Conservation (phyloP, 2,329 filamentous ascomycete genomes). For the Exophiala calicioides region DNA sequence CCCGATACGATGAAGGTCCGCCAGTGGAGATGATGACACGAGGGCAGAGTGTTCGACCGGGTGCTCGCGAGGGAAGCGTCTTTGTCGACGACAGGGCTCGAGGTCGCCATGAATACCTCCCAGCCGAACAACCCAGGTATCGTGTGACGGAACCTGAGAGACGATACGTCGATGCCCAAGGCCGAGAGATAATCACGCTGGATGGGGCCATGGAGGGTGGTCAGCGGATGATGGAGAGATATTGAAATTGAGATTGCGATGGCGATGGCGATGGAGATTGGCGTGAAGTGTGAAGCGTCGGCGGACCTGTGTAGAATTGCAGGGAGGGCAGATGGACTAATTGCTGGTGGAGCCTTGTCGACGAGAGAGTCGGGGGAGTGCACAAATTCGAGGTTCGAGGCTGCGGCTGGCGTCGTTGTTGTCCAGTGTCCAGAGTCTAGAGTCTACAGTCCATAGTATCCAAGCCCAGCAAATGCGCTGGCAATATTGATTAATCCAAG, state of each 20-base stretch:
- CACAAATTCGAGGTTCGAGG: too few relatives aligned
- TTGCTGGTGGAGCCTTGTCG: too few relatives aligned
- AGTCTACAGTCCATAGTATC: too few relatives aligned
- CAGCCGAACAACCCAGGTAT: slow-evolving; percentile 27
- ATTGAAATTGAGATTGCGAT: slow-evolving; percentile 27
- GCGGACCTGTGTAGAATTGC: too few relatives aligned
- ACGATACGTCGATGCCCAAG: slow-evolving; percentile 28
- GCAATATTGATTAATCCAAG: not conserved
- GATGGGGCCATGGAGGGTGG: slow-evolving; percentile 22
- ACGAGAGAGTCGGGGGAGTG: too few relatives aligned
- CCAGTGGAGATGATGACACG: slow-evolving; percentile 41
- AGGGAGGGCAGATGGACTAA: too few relatives aligned
- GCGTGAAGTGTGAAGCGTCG: too few relatives aligned
- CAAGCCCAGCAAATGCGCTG: too few relatives aligned
- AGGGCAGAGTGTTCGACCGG: slow-evolving; percentile 45
- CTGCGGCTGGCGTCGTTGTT: too few relatives aligned
- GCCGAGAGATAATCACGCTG: slow-evolving; percentile 24
- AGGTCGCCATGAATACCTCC: slow-evolving; percentile 23
- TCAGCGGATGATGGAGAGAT: slow-evolving; percentile 26
- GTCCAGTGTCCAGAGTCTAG: too few relatives aligned
- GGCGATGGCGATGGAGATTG: too few relatives aligned
- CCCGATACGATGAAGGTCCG: slow-evolving; percentile 45
- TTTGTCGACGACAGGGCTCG: slow-evolving; percentile 32
- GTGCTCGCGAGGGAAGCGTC: slow-evolving; percentile 46
- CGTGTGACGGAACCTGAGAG: slow-evolving; percentile 27